These are phyloP conservation scores for Rhodomyrtus tomentosa DNA, from an alignment of 345 rosid species.

Conservation along the genomic window DNA sequence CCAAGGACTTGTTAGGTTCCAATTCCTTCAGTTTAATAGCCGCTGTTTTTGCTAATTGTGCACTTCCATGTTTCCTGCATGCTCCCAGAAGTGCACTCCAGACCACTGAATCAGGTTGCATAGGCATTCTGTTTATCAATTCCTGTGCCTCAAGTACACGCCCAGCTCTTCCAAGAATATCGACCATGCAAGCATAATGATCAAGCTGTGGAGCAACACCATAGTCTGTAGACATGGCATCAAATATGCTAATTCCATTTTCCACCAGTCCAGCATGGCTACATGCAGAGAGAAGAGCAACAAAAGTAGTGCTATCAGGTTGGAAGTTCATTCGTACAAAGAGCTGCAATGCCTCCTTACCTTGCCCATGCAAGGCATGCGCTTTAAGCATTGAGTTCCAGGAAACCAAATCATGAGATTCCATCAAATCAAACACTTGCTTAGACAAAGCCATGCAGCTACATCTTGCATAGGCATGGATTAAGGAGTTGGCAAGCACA, in stretches of 20 bases:
- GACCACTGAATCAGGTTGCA: constrained; percentile 68
- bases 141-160: constrained; percentile 50
- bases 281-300: constrained; percentile 75
- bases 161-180: constrained; percentile 79
- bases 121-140: constrained; percentile 54
- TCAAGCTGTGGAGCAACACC: constrained; percentile 52
- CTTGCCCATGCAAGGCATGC: constrained; percentile 69
- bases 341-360: constrained; percentile 46
- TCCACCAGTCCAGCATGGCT: constrained; percentile 81
- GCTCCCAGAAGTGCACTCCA: constrained; percentile 86
- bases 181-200: constrained; percentile 81
- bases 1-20: constrained; percentile 50
- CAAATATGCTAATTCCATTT: constrained; percentile 54
- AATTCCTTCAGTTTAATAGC: constrained; percentile 49
- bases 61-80: constrained; percentile 72
- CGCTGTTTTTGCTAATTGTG: constrained; percentile 45
- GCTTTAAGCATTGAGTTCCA: constrained; percentile 94
- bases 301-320: constrained; percentile 72
- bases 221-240: constrained; percentile 38
- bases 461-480: constrained; percentile 81
- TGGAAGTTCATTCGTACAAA: constrained; percentile 44
- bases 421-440: constrained; percentile 61
- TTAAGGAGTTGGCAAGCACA: constrained; percentile 57
- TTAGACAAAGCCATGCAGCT: constrained; percentile 52
- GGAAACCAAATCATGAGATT: constrained; percentile 38